A percentile compares a stretch with the other conserved stretches of the same genome.
Evolutionary conservation across 2,329 filamentous ascomycete species (phyloP).

Genomic region (Blastomyces silverae): DNA sequence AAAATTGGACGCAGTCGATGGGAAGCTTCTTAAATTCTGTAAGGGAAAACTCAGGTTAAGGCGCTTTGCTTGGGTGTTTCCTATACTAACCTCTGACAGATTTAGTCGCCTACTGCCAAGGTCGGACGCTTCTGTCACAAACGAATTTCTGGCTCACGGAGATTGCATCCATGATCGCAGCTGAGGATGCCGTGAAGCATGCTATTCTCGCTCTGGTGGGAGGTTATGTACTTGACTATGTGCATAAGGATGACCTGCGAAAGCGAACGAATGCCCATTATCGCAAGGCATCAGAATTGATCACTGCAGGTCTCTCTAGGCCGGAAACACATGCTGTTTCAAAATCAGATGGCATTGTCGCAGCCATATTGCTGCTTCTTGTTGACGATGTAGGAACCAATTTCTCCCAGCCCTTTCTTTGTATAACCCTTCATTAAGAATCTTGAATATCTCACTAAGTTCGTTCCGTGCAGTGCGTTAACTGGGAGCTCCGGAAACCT

Average conservation of each 20-base stretch:
- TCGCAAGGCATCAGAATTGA: background rate
- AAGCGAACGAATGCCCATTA: background rate
- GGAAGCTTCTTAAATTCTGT: background rate
- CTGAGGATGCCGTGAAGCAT: background rate
- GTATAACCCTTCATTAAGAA: background rate
- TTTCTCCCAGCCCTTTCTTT: background rate
- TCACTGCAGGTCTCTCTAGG: background rate
- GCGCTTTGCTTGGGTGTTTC: background rate
- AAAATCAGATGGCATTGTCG: background rate
- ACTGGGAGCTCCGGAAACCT: background rate
- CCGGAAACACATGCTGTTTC: background rate
- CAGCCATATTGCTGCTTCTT: background rate
- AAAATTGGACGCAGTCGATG: background rate
- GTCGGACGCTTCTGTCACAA: background rate
- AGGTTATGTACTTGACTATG: background rate
- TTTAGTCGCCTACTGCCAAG: background rate
- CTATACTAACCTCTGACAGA: background rate
- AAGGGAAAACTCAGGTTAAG: background rate
- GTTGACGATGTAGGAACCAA: background rate
- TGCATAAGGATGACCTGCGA: background rate
- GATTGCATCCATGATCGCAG: background rate
- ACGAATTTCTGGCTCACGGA: background rate
- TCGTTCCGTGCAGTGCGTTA: background rate
- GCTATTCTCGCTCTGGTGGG: background rate
- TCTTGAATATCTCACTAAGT: background rate